These are phyloP conservation scores for Saturnispora saitoi DNA, from an alignment of 805 yeast species.

Conservation along the genomic window DNA sequence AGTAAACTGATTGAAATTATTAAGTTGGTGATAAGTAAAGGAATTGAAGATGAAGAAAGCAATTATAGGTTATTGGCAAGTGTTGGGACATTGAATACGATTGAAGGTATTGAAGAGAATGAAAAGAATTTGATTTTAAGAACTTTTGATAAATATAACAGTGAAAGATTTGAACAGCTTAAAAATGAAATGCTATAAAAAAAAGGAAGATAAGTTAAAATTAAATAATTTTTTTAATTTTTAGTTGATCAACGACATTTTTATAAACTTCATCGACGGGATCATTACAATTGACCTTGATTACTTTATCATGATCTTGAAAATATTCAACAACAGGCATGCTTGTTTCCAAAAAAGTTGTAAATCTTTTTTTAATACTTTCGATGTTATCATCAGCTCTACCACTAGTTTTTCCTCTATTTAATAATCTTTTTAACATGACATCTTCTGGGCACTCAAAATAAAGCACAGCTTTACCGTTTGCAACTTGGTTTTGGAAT, in stretches of 20 bases:
- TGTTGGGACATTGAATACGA: conserved; percentile 46
- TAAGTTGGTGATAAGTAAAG: neutral
- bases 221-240: conserved; percentile 30
- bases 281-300: conserved; percentile 69
- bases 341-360: conserved; percentile 75
- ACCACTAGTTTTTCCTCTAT: conserved; percentile 93
- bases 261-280: conserved; percentile 71
- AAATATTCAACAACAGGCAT: conserved; percentile 90
- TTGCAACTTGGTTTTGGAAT: conserved; percentile 74
- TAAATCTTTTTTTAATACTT: conserved; percentile 82
- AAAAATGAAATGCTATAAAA: conserved; percentile 15
- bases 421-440: conserved; percentile 76
- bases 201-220: too few relatives aligned
- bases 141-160: conserved; percentile 9
- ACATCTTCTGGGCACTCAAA: conserved; percentile 77
- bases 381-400: conserved; percentile 90
- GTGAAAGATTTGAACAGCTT: conserved; percentile 17
- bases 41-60: conserved; percentile 44
- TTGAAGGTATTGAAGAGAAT: conserved; percentile 10
- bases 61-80: conserved; percentile 57
- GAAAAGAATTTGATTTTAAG: conserved; percentile 5
- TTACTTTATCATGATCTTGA: conserved; percentile 64
- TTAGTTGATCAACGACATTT: conserved; percentile 60
- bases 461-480: conserved; percentile 60
- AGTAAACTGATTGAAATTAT: conserved; percentile 8